Evolutionary conservation across 2,329 filamentous ascomycete genomes (phyloP).

Genomic region (Catunica adiposa): DNA sequence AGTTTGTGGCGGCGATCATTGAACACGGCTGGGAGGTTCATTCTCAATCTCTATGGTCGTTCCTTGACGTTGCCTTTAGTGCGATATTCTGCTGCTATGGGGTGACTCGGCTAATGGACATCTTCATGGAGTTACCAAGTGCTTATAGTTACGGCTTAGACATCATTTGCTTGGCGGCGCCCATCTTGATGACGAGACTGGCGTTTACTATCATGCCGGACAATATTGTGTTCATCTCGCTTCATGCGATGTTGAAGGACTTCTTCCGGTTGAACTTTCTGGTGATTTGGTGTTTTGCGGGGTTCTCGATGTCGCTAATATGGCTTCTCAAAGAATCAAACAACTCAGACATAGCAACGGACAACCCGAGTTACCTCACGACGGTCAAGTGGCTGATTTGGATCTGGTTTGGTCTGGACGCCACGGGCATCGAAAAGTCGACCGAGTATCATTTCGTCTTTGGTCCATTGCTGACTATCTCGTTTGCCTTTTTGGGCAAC

Average conservation of each 20-base stretch:
- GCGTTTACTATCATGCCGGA: slow-evolving; percentile 60
- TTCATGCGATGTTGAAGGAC: slow-evolving; percentile 59
- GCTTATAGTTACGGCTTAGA: slow-evolving; percentile 40
- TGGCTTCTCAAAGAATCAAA: slow-evolving; percentile 35
- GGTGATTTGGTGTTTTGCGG: slow-evolving; percentile 52
- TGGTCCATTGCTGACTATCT: slow-evolving; percentile 52
- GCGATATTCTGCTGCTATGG: slow-evolving; percentile 47
- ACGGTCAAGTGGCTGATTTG: slow-evolving; percentile 64
- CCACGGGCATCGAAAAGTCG: slow-evolving; percentile 34
- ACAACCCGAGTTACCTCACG: slow-evolving; percentile 29
- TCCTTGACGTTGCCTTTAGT: slow-evolving; percentile 54
- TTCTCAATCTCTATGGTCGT: slow-evolving; percentile 59
- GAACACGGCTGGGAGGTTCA: slow-evolving; percentile 54
- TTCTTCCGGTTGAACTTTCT: slow-evolving; percentile 51
- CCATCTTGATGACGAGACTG: slow-evolving; percentile 51
- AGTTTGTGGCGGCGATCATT: slow-evolving; percentile 47
- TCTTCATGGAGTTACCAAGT: slow-evolving; percentile 27
- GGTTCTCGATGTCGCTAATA: slow-evolving; percentile 51
- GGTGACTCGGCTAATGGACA: slow-evolving; percentile 40
- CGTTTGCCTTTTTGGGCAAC: slow-evolving; percentile 59
- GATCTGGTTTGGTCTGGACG: slow-evolving; percentile 66
- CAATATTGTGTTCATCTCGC: slow-evolving; percentile 58
- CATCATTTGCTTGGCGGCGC: slow-evolving; percentile 48
- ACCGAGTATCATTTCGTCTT: slow-evolving; percentile 48
- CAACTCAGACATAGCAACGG: slow-evolving; percentile 16